A percentile compares a stretch with the other conserved stretches of the same genome.
phyloP scores from a whole-genome alignment of 129 eudicot species.

The Escallonia herrerae region DNA sequence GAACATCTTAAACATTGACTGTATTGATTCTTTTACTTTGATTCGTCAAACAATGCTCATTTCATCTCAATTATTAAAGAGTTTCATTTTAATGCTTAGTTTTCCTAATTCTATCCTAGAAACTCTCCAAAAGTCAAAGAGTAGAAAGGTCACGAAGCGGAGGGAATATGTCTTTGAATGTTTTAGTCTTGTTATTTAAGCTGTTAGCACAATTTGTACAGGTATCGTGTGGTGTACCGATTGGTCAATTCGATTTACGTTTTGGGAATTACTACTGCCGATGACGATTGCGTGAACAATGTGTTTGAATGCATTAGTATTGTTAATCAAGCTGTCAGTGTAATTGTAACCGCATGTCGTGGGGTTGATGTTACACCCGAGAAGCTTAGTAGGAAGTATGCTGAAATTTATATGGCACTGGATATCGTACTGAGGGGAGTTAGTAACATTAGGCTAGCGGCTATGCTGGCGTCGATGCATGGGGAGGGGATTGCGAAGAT shows the following conservation, averaged over 20 bases:
- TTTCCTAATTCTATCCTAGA: no score
- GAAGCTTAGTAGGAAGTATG: conserved; percentile 76
- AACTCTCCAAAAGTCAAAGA: no score
- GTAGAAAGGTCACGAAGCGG: no score
- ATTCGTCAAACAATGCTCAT: no score
- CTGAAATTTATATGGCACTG: conserved; percentile 87
- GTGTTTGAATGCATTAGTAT: conserved; percentile 81
- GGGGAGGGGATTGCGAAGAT: conserved; percentile 87
- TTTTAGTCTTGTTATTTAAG: no score
- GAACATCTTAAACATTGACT: no score
- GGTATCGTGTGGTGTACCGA: conserved; percentile 77
- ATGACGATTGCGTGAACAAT: conserved; percentile 51
- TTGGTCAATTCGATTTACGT: conserved; percentile 73
- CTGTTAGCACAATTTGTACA: background rate
- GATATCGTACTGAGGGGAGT: conserved; percentile 94
- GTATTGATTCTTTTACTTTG: no score
- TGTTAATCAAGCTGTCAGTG: conserved; percentile 80
- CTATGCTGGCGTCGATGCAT: conserved; percentile 86
- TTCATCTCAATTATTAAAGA: no score
- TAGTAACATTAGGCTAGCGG: conserved; percentile 76
- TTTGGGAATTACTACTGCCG: conserved; percentile 62
- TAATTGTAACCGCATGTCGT: conserved; percentile 87
- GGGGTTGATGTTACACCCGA: conserved; percentile 94
- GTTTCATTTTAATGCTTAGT: no score
- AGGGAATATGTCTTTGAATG: no score